These are phyloP conservation scores for Fusarium torreyae DNA, from an alignment of 2,329 filamentous ascomycete species.

Conservation along the genomic window DNA sequence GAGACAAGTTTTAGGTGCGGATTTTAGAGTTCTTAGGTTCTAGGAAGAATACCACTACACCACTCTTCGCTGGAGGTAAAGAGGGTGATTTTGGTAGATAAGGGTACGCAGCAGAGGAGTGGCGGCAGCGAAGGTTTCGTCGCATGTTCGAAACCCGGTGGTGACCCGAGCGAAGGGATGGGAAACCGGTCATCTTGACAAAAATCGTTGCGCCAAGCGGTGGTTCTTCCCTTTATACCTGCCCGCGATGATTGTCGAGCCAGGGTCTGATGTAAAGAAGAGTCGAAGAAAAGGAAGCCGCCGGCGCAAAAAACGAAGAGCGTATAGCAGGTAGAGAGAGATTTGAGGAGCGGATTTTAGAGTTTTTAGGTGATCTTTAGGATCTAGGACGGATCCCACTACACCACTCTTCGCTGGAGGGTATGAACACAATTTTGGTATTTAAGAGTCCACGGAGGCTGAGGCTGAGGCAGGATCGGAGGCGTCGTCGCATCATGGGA, in stretches of 20 bases:
- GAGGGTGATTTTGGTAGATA: not conserved
- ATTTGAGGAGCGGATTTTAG: not conserved
- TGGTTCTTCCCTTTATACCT: no score
- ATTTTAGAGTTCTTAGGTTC: conserved; percentile 4
- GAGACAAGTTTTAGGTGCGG: not conserved
- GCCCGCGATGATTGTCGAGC: not conserved
- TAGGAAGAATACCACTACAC: conserved; percentile 17
- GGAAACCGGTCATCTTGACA: no score
- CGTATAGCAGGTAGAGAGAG: not conserved
- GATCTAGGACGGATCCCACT: conserved; percentile 10
- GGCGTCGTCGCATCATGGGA: no score
- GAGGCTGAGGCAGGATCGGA: no score
- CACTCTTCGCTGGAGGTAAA: conserved; percentile 2
- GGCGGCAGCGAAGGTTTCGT: no score
- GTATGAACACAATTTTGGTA: not conserved
- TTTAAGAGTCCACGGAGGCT: no score
- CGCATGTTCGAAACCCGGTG: no score
- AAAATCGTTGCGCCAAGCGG: no score
- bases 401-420: conserved; percentile 9
- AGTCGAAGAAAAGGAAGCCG: no score
- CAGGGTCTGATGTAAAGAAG: no score
- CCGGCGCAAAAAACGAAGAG: not conserved
- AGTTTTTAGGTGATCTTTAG: not conserved
- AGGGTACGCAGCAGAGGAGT: not conserved
- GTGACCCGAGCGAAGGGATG: no score